Conservation (phyloP, 306 rosid genomes). For the Hippophae tibetana region DNA sequence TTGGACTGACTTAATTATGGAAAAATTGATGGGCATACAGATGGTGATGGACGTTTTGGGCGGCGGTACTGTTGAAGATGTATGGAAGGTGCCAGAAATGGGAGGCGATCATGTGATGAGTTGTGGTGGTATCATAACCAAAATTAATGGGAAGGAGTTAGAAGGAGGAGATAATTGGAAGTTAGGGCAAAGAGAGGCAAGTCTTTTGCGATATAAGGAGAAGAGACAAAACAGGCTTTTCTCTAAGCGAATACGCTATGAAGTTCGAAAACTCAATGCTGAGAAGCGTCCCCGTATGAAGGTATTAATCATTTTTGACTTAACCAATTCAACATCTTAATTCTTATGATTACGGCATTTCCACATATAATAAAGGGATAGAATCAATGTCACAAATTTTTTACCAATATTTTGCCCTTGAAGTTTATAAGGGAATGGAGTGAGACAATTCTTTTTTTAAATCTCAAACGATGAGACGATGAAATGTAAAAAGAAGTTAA, state of each 20-base stretch:
- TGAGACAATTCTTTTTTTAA: no score
- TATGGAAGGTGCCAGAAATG: constrained; percentile 52
- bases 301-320: constrained; percentile 26
- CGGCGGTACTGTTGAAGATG: constrained; percentile 29
- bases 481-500: no score
- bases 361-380: no score
- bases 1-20: no score
- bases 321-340: not conserved
- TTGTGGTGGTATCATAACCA: constrained; percentile 1
- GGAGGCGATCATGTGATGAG: not conserved
- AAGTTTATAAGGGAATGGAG: no score
- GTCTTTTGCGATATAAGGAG: constrained; percentile 76
- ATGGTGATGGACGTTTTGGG: constrained; percentile 31
- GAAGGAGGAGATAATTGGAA: constrained; percentile 29
- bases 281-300: constrained; percentile 88
- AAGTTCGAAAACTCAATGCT: constrained; percentile 88
- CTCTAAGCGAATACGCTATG: constrained; percentile 65
- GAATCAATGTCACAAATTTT: no score
- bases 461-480: no score
- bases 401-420: no score
- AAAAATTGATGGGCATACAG: constrained; percentile 12
- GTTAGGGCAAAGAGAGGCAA: constrained; percentile 63
- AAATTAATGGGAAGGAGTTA: constrained; percentile 21
- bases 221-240: constrained; percentile 78
- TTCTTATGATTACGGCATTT: not conserved